These are phyloP conservation scores for Berkeleyomyces basicola DNA, from an alignment of 2,329 filamentous ascomycete species.

Conservation along the genomic window DNA sequence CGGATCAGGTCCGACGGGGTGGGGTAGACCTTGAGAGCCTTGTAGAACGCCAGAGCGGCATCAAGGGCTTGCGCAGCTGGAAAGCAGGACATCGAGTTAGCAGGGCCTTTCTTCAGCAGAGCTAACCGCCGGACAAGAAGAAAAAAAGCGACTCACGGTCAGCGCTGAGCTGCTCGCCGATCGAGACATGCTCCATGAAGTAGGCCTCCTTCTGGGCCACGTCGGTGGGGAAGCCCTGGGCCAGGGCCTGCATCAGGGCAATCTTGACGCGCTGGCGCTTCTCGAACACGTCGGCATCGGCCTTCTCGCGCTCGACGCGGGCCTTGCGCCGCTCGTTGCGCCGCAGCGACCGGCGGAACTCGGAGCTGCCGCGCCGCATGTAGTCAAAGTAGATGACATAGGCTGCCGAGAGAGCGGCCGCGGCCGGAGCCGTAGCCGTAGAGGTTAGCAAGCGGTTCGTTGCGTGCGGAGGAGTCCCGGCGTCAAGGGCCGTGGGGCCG, in stretches of 20 bases:
- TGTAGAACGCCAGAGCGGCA: conserved; percentile 90
- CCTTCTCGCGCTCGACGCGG: conserved; percentile 55
- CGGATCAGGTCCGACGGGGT: conserved; percentile 80
- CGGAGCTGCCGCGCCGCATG: conserved; percentile 43
- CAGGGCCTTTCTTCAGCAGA: neutral
- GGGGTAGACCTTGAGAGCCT: conserved; percentile 95
- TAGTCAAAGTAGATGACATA: conserved; percentile 56
- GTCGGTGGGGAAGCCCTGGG: conserved; percentile 78
- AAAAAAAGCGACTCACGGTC: conserved; percentile 47
- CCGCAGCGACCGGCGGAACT: conserved; percentile 52
- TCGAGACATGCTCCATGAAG: conserved; percentile 90
- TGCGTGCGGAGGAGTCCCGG: too few relatives aligned
- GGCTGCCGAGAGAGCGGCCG: conserved; percentile 24
- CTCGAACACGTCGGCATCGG: conserved; percentile 44
- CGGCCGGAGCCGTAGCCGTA: neutral
- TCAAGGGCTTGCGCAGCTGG: conserved; percentile 55
- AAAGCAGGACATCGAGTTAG: neutral
- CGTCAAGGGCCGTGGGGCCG: neutral
- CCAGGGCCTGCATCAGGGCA: conserved; percentile 65
- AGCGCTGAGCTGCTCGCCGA: conserved; percentile 66
- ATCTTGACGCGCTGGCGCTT: conserved; percentile 59
- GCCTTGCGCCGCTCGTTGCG: conserved; percentile 59
- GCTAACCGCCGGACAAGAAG: neutral
- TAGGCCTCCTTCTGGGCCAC: conserved; percentile 88
- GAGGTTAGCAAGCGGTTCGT: neutral